A percentile compares a stretch with the other conserved stretches of the same genome.
These are phyloP conservation scores for Tetrapisispora namnaoensis DNA, from an alignment of 805 yeast species.

Conservation along the genomic window DNA sequence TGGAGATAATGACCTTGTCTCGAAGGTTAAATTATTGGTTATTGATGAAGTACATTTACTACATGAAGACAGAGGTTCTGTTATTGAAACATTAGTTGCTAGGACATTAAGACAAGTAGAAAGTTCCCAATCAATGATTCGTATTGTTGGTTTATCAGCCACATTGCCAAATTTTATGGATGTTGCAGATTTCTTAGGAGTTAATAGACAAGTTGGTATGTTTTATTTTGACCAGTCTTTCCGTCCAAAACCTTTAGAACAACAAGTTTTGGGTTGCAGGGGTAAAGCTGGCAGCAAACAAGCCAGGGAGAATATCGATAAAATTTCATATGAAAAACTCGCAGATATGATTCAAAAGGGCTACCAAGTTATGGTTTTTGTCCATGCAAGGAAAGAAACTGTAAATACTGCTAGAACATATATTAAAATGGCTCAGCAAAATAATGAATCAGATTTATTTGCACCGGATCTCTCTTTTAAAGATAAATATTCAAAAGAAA, in stretches of 20 bases:
- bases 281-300: slow-evolving; percentile 76
- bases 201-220: slow-evolving; percentile 82
- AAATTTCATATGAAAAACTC: slow-evolving; percentile 66
- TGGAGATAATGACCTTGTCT: slow-evolving; percentile 78
- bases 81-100: slow-evolving; percentile 89
- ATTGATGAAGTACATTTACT: slow-evolving; percentile 95
- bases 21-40: slow-evolving; percentile 74
- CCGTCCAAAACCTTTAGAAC: slow-evolving; percentile 88
- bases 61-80: slow-evolving; percentile 97
- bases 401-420: slow-evolving; percentile 69
- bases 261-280: slow-evolving; percentile 74
- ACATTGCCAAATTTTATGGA: slow-evolving; percentile 86
- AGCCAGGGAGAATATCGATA: slow-evolving; percentile 61
- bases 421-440: slow-evolving; percentile 54
- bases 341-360: slow-evolving; percentile 56
- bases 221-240: slow-evolving; percentile 89
- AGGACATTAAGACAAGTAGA: slow-evolving; percentile 93
- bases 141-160: slow-evolving; percentile 91
- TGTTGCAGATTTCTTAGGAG: slow-evolving; percentile 91
- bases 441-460: slow-evolving; percentile 41
- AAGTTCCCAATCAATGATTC: slow-evolving; percentile 82
- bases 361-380: slow-evolving; percentile 92
- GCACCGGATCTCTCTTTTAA: slow-evolving; percentile 17
- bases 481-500: slow-evolving; percentile 48
- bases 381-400: slow-evolving; percentile 91